A percentile compares a stretch with the other conserved stretches of the same genome.
phyloP scores from a whole-genome alignment of 2,329 filamentous ascomycete genomes.

The Fusarium brevicatenulatum region DNA sequence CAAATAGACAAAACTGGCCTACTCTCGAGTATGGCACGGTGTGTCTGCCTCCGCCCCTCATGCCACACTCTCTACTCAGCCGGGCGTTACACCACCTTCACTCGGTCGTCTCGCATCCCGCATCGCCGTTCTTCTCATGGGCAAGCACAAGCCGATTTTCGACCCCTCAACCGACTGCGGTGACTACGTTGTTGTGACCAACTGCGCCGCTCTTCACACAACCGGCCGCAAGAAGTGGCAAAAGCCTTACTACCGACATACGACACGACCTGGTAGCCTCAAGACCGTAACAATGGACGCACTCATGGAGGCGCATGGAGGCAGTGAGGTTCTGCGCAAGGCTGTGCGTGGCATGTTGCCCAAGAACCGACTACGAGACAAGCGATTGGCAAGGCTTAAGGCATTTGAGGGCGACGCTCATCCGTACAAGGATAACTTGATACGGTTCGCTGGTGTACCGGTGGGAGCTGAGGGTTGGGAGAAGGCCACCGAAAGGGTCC shows the following conservation, averaged over 20 bases:
- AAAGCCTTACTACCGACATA: conserved; percentile 97
- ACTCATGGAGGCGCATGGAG: conserved; percentile 93
- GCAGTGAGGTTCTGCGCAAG: conserved; percentile 87
- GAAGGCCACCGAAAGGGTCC: conserved; percentile 60
- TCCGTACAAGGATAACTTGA: conserved; percentile 89
- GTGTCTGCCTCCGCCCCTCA: conserved; percentile 76
- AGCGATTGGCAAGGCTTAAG: conserved; percentile 88
- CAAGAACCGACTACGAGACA: conserved; percentile 92
- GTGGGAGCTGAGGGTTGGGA: conserved; percentile 66
- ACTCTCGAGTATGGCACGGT: conserved; percentile 95
- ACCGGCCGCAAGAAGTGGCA: conserved; percentile 93
- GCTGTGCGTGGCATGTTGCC: conserved; percentile 97
- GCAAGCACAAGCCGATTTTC: conserved; percentile 98
- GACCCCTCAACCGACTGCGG: conserved; percentile 98
- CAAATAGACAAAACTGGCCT: conserved; percentile 88
- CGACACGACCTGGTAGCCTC: conserved; percentile 86
- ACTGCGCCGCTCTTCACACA: conserved; percentile 85
- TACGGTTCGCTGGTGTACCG: conserved; percentile 73
- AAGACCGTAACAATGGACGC: conserved; percentile 93
- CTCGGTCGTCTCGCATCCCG: conserved; percentile 89
- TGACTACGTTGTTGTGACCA: conserved; percentile 95
- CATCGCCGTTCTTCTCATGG: conserved; percentile 91
- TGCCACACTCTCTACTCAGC: conserved; percentile 67
- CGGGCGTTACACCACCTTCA: conserved; percentile 73
- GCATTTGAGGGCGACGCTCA: conserved; percentile 93